Evolutionary conservation across 2,329 filamentous ascomycete genomes (phyloP).

Genomic region (Chaetothyriales sp.): DNA sequence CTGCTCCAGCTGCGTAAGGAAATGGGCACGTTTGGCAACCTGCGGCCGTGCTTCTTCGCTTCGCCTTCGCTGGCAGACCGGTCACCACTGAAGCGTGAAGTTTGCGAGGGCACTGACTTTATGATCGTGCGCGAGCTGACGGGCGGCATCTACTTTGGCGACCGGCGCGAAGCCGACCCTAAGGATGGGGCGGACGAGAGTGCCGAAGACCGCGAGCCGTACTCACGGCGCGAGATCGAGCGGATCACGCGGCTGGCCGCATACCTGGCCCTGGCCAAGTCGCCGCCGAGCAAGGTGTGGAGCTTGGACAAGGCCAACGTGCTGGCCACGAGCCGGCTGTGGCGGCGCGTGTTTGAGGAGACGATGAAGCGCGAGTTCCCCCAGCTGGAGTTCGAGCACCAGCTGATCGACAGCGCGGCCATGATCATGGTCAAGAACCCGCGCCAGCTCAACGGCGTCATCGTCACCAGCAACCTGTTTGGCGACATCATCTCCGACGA

Average conservation of each 20-base stretch:
- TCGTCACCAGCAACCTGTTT: conserved; percentile 87
- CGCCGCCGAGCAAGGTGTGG: conserved; percentile 65
- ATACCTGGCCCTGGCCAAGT: conserved; percentile 60
- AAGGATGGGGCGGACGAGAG: conserved; percentile 42
- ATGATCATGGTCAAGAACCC: conserved; percentile 98
- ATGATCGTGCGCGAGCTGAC: conserved; percentile 86
- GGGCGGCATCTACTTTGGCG: conserved; percentile 89
- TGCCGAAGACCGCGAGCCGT: conserved; percentile 75
- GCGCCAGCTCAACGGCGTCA: conserved; percentile 68
- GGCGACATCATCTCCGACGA: conserved; percentile 95
- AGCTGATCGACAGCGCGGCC: conserved; percentile 89
- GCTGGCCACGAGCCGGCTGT: conserved; percentile 73
- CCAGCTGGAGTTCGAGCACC: conserved; percentile 66
- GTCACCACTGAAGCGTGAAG: conserved; percentile 72
- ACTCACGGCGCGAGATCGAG: conserved; percentile 73
- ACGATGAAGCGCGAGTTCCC: conserved; percentile 82
- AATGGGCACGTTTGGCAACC: conserved; percentile 85
- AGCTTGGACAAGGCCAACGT: conserved; percentile 95
- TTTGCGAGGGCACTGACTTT: conserved; percentile 80
- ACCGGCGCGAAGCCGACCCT: conserved; percentile 59
- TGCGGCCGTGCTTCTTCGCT: conserved; percentile 90
- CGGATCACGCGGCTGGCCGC: conserved; percentile 70
- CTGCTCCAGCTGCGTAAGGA: conserved; percentile 84
- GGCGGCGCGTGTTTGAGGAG: conserved; percentile 75
- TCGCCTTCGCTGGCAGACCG: conserved; percentile 68